These are phyloP conservation scores for Sordariomycetes sp. DNA, from an alignment of 2,329 filamentous ascomycete species.

Conservation along the genomic window DNA sequence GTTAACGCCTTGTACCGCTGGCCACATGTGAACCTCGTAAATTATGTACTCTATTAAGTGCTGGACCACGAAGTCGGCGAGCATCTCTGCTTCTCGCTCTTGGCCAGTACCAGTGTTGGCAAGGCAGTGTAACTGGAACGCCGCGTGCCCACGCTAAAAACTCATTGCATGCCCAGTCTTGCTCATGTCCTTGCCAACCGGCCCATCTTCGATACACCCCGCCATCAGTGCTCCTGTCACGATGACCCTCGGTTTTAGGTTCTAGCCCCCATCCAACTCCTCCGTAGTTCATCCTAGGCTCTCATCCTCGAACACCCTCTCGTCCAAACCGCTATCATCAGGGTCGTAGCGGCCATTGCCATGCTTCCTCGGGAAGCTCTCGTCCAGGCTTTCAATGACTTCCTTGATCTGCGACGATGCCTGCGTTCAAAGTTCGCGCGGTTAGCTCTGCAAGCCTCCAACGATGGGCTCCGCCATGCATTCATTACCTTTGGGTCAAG, in stretches of 20 bases:
- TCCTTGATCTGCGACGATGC: constrained; percentile 92
- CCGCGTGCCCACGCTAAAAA: too few relatives aligned
- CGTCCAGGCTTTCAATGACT: constrained; percentile 83
- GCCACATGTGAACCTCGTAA: background rate
- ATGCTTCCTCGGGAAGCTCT: constrained; percentile 40
- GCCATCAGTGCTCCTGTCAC: background rate
- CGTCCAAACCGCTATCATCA: background rate
- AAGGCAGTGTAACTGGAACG: background rate
- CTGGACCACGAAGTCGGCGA: background rate
- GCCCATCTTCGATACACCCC: background rate
- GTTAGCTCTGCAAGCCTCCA: constrained; percentile 12
- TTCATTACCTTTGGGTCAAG: constrained; percentile 82
- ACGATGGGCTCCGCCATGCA: constrained; percentile 9
- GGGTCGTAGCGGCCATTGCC: background rate
- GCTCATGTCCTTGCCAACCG: background rate
- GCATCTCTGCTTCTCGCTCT: background rate
- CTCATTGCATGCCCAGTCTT: background rate
- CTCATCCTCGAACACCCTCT: background rate
- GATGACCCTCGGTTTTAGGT: background rate
- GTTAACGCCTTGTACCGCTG: background rate
- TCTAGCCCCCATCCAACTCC: background rate
- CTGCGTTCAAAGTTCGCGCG: constrained; percentile 30
- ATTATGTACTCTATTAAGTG: background rate
- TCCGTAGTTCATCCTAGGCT: background rate
- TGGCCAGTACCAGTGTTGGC: background rate